A percentile compares a stretch with the other conserved stretches of the same genome.
Conservation (phyloP, 2,329 filamentous ascomycete species). For the Penicillium sp. region DNA sequence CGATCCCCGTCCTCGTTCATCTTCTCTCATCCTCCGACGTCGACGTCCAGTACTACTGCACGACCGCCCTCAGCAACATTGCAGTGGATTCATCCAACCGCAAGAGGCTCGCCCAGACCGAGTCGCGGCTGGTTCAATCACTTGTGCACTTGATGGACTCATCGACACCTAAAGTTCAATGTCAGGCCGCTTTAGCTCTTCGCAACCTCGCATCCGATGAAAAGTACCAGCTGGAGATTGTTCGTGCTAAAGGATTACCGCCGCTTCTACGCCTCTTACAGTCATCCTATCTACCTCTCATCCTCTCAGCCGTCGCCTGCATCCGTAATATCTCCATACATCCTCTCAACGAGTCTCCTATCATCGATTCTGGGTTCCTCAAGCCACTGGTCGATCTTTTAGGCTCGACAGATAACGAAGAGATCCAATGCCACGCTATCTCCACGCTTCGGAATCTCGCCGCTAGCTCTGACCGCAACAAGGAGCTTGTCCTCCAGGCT, state of each 20-base stretch:
- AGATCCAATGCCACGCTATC: conserved; percentile 98
- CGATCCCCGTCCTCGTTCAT: conserved; percentile 96
- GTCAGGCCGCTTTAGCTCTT: conserved; percentile 91
- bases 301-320: conserved; percentile 94
- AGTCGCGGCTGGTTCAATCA: conserved; percentile 89
- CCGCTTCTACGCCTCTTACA: conserved; percentile 88
- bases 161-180: conserved; percentile 95
- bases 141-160: conserved; percentile 97
- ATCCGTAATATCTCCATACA: conserved; percentile 99
- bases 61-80: conserved; percentile 97
- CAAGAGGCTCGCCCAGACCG: conserved; percentile 86
- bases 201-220: conserved; percentile 97
- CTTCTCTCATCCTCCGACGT: conserved; percentile 91
- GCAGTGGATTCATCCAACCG: conserved; percentile 91
- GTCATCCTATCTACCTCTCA: conserved; percentile 93
- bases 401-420: conserved; percentile 95
- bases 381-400: conserved; percentile 92
- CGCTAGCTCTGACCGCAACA: conserved; percentile 96
- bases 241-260: conserved; percentile 81
- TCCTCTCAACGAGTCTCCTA: conserved; percentile 95
- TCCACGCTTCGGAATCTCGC: conserved; percentile 94
- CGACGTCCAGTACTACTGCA: conserved; percentile 99
- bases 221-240: conserved; percentile 98
- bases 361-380: conserved; percentile 96
- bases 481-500: conserved; percentile 94